These are phyloP conservation scores for Myriangium duriaei DNA, from an alignment of 2,329 filamentous ascomycete genomes.

Conservation along the genomic window DNA sequence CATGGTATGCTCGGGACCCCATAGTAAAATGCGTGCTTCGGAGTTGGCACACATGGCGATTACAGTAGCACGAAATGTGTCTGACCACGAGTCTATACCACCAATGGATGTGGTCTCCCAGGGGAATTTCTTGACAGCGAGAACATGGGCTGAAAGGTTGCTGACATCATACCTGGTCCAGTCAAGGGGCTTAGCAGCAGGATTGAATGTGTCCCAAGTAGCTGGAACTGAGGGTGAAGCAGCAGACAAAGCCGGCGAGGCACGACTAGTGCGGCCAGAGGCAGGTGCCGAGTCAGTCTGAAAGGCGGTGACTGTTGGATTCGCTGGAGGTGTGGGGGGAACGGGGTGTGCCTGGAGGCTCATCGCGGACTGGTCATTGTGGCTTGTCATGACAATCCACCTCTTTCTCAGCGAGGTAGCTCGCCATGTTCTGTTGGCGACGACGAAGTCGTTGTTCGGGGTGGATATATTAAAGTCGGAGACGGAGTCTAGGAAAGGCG, in stretches of 20 bases:
- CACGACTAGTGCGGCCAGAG: not conserved
- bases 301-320: not conserved
- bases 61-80: slow-evolving; percentile 15
- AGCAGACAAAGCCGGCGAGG: slow-evolving; percentile 1
- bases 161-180: slow-evolving; percentile 18
- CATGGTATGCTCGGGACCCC: slow-evolving; percentile 23
- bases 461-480: slow-evolving; percentile 18
- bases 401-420: slow-evolving; percentile 14
- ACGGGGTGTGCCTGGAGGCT: not conserved
- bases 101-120: slow-evolving; percentile 20
- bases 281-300: slow-evolving; percentile 1
- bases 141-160: slow-evolving; percentile 16
- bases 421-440: slow-evolving; percentile 6
- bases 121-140: slow-evolving; percentile 18
- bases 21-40: slow-evolving; percentile 19
- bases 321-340: slow-evolving; percentile 6
- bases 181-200: slow-evolving; percentile 13
- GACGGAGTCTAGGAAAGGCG: slow-evolving; percentile 20
- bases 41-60: slow-evolving; percentile 20
- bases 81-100: slow-evolving; percentile 18
- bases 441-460: slow-evolving; percentile 3
- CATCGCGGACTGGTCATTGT: not conserved
- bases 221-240: slow-evolving; percentile 8
- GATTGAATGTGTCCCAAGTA: slow-evolving; percentile 10
- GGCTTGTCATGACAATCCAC: slow-evolving; percentile 21